phyloP scores from a whole-genome alignment of 495 filamentous ascomycete genomes.

The Penicillium goetzii region DNA sequence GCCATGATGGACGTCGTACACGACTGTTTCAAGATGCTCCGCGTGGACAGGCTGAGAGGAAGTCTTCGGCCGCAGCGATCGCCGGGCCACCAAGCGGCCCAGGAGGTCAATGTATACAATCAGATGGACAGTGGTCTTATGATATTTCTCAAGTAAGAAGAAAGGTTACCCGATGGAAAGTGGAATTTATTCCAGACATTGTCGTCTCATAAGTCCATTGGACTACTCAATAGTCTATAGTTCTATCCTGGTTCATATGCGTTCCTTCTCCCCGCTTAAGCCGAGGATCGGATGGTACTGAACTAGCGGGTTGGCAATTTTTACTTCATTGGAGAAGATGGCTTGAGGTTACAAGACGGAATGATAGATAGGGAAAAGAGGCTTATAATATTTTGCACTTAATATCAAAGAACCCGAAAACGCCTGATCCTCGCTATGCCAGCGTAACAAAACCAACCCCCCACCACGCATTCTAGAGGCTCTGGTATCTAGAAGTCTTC shows the following conservation, averaged over 20 bases:
- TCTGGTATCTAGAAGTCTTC: conserved; percentile 18
- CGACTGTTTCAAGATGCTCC: background rate
- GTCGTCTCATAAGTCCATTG: background rate
- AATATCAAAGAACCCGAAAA: conserved; percentile 13
- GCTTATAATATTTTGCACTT: background rate
- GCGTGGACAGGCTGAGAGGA: background rate
- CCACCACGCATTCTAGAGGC: conserved; percentile 21
- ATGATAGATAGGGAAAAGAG: background rate
- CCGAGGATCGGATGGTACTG: background rate
- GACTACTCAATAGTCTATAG: background rate
- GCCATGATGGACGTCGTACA: conserved; percentile 16
- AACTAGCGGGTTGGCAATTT: background rate
- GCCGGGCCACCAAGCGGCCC: background rate
- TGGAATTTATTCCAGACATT: background rate
- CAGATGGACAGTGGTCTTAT: background rate
- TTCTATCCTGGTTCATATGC: background rate
- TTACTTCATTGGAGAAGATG: background rate
- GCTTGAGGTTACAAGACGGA: background rate
- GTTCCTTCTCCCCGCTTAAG: background rate
- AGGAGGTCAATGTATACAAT: background rate
- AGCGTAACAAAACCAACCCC: conserved; percentile 16
- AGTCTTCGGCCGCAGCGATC: background rate
- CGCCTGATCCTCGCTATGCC: conserved; percentile 40
- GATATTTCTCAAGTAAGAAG: background rate
- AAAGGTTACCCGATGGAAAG: background rate